Base-by-base conservation (phyloP, 257 asterid genomes). In the Mentha longifolia region DNA sequence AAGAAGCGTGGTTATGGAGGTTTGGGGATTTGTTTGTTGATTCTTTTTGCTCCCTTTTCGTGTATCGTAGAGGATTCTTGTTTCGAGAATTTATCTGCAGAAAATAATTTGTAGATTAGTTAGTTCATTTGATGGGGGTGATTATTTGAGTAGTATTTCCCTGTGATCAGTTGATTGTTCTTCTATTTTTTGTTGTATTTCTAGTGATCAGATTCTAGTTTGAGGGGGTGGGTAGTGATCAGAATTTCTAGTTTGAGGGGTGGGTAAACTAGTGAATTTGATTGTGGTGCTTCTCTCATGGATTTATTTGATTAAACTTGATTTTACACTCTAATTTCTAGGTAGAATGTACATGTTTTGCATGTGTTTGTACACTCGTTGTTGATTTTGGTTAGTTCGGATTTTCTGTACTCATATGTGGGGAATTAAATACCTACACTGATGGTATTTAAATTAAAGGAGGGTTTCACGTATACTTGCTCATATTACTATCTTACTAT, bases 251-350 rank as follows among this genome's bases (percentile, higher is more conserved):
- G 55, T 30, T 28, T 63, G 35, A 52, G 49, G 65, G 50, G 65
- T 61, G 35, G 70, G 28, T 65, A 55, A 33, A 41, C 56, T 46
- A 50, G 58, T 9, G 20, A 47, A 68, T 72, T 22, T 71, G 60
- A 22, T 54, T 35, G 7, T 57, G 9, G 25, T 42, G 41, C 41
- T 13, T 50, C n/a, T 14, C 10, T 67, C 25, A 11, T 64, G 74
- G 16, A 43, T 75, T 54, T 13, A 43, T 55, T 70, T 72, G 67
- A 20, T 45, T 20, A 19, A n/a, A 60, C 65, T 46, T 14, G 11
- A 16, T 39, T 49, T 57, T 41, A 20, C 30, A 15, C 47, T 25
- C n/a, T 33, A 54, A 47, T 60, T 19, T 31, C 19, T 58, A 61
- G 54, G 28, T 64, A 60, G n/a, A 22, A 3, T 65, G 30, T 15